These are phyloP conservation scores for Moniliophthora roreri DNA, from an alignment of 1,284 basidiomycete genomes.

Conservation along the genomic window DNA sequence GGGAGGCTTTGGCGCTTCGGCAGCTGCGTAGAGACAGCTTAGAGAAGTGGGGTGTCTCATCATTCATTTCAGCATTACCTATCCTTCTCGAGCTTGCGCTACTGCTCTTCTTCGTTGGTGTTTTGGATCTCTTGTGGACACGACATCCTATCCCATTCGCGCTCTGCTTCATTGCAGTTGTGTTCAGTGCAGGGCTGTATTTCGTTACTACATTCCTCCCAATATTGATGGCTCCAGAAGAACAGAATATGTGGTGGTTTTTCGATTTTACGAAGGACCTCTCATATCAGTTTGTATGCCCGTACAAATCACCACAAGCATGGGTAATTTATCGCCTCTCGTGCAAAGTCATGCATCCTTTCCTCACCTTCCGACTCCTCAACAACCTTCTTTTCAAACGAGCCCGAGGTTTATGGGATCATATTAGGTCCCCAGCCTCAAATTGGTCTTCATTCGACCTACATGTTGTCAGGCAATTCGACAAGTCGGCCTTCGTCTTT, in stretches of 20 bases:
- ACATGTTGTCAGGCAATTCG: background rate
- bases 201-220: background rate
- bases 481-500: too few species aligned
- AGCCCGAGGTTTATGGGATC: too few species aligned
- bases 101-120: slow-evolving; percentile 5
- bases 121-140: slow-evolving; percentile 3
- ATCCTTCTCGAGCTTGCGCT: slow-evolving; percentile 7
- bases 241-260: background rate
- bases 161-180: background rate
- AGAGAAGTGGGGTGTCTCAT: slow-evolving; percentile 3
- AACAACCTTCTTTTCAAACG: background rate
- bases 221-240: too few species aligned
- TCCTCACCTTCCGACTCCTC: background rate
- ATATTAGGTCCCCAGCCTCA: too few species aligned
- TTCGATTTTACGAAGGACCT: too few species aligned
- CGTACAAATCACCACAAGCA: slow-evolving; percentile 4
- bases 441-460: background rate
- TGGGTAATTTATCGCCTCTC: background rate
- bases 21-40: slow-evolving; percentile 7
- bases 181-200: background rate
- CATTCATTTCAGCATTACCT: slow-evolving; percentile 1
- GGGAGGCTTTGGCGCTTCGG: slow-evolving; percentile 1
- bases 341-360: background rate
- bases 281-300: background rate
- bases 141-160: background rate